These are phyloP conservation scores for Leishmania aethiopica DNA, from an alignment of 208 protist genomes.

Conservation along the genomic window DNA sequence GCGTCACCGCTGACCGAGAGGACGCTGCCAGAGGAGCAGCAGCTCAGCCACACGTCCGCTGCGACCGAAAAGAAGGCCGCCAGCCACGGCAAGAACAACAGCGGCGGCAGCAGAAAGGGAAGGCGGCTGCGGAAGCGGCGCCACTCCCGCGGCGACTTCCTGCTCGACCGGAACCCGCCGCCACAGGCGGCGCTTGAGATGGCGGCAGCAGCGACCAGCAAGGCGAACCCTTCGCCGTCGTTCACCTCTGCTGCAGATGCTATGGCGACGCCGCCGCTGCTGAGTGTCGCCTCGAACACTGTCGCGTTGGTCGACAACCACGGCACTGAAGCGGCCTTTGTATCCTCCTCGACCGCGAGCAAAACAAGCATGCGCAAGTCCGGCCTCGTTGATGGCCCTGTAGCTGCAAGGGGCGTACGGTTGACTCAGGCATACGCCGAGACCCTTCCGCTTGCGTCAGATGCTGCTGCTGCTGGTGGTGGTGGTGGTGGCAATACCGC, in stretches of 20 bases:
- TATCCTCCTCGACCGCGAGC: conserved; percentile 10
- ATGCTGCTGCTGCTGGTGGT: background rate
- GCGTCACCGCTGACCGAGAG: background rate
- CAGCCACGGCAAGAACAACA: background rate
- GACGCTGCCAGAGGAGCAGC: background rate
- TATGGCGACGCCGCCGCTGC: background rate
- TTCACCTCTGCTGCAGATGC: background rate
- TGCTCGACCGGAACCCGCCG: background rate
- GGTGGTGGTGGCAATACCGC: background rate
- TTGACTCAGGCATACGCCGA: conserved; percentile 4
- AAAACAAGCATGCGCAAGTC: conserved; percentile 8
- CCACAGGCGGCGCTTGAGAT: background rate
- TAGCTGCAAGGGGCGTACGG: background rate
- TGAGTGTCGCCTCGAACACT: background rate
- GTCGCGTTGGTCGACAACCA: background rate
- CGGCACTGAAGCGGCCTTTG: background rate
- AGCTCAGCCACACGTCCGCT: background rate
- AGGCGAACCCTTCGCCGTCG: no score
- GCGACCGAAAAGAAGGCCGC: background rate
- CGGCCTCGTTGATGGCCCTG: background rate
- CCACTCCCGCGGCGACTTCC: conserved; percentile 11
- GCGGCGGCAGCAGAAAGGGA: background rate
- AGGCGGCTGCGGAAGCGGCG: background rate
- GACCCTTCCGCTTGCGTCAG: background rate
- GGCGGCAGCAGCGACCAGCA: background rate